Base-by-base conservation (phyloP, 1,284 basidiomycete genomes). In the Ganoderma meredithae region DNA sequence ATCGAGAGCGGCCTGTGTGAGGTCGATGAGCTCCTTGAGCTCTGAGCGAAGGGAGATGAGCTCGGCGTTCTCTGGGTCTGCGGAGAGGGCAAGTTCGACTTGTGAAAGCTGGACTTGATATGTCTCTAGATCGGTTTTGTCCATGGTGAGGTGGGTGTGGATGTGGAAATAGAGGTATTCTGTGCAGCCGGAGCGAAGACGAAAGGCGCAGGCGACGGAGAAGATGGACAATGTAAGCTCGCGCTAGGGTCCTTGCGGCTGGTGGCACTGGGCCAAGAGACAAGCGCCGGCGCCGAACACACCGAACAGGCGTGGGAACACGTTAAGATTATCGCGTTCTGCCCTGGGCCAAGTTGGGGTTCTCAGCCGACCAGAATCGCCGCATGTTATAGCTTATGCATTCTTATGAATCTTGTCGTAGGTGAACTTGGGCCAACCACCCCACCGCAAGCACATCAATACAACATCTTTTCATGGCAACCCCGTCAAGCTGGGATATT, bases 21-120 rank as follows among this genome's bases (percentile, higher is more conserved):
- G 90, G 39, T 88, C 85, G 79, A 99, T 97, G 77, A 99, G 91
- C 81, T 97, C 92, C 75, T 91, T 86, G 69, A 99, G 87, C 83
- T 98, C 96, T 31, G 87, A 87, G 76, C 92, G 92, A 70, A 99
- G 88, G 43, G 87, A 88, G 47, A 82, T 80, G 61, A 94, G 89
- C 80, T 96, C 96, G 67, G 83, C 79, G 79, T 97, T 98, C 72
- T 85, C 83, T 5, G 95, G 94, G 79, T 99, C 96, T 33, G 88
- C 82, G 67, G 89, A 85, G 65, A 99, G 91, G 33, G 96, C 95
- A 68, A 90, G 82, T 77, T 96, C 93, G 72, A 98, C 96, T 81
- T 98, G 95, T 8, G 91, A 91, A 59, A 98, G 91, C 80, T 95
- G 94, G 17, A 92, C 91, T 82, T 95, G 90, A 78, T 95, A 96